Evolutionary conservation across 352 stramenopile genomes (phyloP).

Genomic region (Globisporangium recalcitrans): DNA sequence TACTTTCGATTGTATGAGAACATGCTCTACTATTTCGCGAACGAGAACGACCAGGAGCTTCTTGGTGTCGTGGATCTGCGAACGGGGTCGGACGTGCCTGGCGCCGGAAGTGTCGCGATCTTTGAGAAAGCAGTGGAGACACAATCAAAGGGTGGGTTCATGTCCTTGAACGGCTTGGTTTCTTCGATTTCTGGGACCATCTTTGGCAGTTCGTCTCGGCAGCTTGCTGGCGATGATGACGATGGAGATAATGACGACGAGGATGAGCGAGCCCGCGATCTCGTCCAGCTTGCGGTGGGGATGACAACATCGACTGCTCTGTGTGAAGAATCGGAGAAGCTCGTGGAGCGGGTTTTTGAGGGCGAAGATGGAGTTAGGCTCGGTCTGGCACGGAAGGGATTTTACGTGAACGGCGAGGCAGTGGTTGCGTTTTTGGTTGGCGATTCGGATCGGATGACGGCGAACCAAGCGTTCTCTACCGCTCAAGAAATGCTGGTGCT

Average conservation of each 20-base stretch:
- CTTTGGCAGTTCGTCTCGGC: conserved; percentile 56
- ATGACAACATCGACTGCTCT: conserved; percentile 66
- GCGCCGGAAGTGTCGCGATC: conserved; percentile 73
- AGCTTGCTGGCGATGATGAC: conserved; percentile 35
- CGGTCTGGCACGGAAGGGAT: conserved; percentile 44
- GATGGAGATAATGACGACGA: conserved; percentile 36
- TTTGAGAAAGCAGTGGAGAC: conserved; percentile 70
- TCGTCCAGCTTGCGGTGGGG: conserved; percentile 61
- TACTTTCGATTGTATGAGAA: conserved; percentile 86
- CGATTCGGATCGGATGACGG: conserved; percentile 48
- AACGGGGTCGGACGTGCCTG: conserved; percentile 57
- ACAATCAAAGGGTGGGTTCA: conserved; percentile 51
- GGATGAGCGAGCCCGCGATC: conserved; percentile 42
- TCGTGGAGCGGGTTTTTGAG: conserved; percentile 38
- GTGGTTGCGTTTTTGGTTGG: conserved; percentile 72
- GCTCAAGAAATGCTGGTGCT: conserved; percentile 76
- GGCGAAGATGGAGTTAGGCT: conserved; percentile 23
- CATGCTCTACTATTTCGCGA: conserved; percentile 88
- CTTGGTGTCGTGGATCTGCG: conserved; percentile 81
- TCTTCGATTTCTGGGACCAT: conserved; percentile 76
- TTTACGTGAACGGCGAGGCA: conserved; percentile 75
- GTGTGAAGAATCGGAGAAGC: conserved; percentile 60
- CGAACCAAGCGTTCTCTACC: conserved; percentile 57
- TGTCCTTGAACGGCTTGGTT: conserved; percentile 76
- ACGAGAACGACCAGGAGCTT: conserved; percentile 78